These are phyloP conservation scores for Backusella macrospora DNA, from an alignment of 192 early-diverging fungal genomes.

Conservation along the genomic window DNA sequence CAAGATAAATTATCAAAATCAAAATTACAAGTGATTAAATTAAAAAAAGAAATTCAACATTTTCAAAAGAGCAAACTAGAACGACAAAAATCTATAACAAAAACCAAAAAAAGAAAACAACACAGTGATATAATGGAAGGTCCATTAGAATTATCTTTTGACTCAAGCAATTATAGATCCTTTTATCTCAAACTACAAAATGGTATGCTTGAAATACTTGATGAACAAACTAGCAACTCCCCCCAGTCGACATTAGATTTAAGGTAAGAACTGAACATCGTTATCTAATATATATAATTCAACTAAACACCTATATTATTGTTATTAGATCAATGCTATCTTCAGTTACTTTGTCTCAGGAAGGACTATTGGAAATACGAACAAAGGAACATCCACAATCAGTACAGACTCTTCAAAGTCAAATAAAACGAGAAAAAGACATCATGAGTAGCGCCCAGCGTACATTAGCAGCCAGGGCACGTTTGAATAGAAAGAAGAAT, in stretches of 20 bases:
- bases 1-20: background rate
- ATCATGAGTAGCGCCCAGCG: background rate
- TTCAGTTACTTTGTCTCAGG: background rate
- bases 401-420: background rate
- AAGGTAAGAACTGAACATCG: background rate
- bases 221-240: background rate
- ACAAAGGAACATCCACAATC: background rate
- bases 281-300: background rate
- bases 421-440: constrained; percentile 8
- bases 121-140: background rate
- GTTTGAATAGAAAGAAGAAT: background rate
- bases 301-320: background rate
- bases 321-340: background rate
- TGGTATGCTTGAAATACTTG: constrained; percentile 1
- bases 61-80: background rate
- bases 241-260: background rate
- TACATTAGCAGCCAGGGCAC: background rate
- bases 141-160: background rate
- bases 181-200: background rate
- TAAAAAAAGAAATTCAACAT: background rate
- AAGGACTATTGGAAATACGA: background rate
- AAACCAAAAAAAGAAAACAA: background rate
- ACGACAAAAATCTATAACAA: background rate
- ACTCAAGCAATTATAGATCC: background rate
- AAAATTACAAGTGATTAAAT: background rate